phyloP scores from a whole-genome alignment of 495 filamentous ascomycete genomes.

The Aspergillus indologenus region DNA sequence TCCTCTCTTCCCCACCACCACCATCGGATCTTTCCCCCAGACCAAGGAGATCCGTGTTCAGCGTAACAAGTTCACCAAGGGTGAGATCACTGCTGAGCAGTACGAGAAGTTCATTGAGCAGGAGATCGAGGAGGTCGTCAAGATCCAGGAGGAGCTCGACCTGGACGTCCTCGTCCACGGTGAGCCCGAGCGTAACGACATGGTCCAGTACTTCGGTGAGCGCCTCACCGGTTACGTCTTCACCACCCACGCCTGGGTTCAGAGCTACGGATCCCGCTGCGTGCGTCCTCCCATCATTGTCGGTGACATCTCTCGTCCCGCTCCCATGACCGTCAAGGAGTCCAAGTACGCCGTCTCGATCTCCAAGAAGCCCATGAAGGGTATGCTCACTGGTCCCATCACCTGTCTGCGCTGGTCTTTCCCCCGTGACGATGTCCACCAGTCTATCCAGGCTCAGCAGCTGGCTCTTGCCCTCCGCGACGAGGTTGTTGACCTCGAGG shows the following conservation, averaged over 20 bases:
- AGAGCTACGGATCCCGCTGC: conserved; percentile 96
- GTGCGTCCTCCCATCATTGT: conserved; percentile 97
- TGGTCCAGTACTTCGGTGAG: conserved; percentile 99
- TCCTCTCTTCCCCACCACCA: conserved; percentile 96
- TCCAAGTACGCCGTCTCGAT: conserved; percentile 95
- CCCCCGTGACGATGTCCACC: conserved; percentile 98
- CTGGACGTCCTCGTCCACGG: conserved; percentile 97
- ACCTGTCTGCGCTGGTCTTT: conserved; percentile 99
- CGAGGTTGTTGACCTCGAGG: conserved; percentile 96
- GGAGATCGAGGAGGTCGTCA: conserved; percentile 89
- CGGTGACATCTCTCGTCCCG: conserved; percentile 93
- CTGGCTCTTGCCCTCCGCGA: conserved; percentile 96
- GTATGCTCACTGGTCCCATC: conserved; percentile 98
- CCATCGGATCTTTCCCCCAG: conserved; percentile 98
- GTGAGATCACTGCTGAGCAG: conserved; percentile 83
- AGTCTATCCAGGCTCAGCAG: conserved; percentile 97
- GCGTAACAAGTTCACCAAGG: conserved; percentile 97
- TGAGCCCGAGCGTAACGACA: conserved; percentile 99
- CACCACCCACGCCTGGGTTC: conserved; percentile 98
- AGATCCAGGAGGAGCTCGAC: conserved; percentile 95
- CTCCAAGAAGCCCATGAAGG: conserved; percentile 99
- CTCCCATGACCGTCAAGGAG: conserved; percentile 99
- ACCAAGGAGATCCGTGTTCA: conserved; percentile 95
- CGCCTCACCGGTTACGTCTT: conserved; percentile 95
- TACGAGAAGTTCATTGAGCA: conserved; percentile 98